Evolutionary conservation across 352 stramenopile genomes (phyloP).

Genomic region (Phytopythium chamaehyphon): DNA sequence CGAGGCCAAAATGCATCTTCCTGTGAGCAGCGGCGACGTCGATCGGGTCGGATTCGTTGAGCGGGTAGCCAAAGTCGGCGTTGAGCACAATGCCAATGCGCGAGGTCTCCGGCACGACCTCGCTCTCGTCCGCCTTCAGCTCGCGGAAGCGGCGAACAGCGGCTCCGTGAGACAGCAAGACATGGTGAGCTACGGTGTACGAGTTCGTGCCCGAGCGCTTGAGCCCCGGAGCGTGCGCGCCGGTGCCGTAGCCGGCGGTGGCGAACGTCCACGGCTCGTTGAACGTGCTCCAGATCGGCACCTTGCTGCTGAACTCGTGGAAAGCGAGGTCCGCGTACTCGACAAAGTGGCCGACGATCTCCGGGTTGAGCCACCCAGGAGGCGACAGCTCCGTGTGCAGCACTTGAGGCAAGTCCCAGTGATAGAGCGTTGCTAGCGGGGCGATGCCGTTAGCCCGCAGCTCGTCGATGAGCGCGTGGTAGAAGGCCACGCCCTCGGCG

Average conservation of each 20-base stretch:
- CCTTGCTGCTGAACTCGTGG: constrained; percentile 84
- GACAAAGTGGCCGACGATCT: constrained; percentile 64
- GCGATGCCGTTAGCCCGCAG: constrained; percentile 74
- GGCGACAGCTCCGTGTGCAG: constrained; percentile 76
- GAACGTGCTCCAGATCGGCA: constrained; percentile 94
- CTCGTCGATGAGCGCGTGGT: constrained; percentile 89
- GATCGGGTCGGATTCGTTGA: constrained; percentile 46
- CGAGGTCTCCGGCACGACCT: constrained; percentile 11
- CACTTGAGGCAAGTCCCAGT: constrained; percentile 93
- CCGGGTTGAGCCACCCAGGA: constrained; percentile 65
- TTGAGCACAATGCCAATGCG: constrained; percentile 90
- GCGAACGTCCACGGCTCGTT: constrained; percentile 92
- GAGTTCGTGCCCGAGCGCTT: constrained; percentile 40
- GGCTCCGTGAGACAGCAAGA: constrained; percentile 88
- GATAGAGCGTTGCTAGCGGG: constrained; percentile 94
- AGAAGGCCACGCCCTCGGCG: constrained; percentile 88
- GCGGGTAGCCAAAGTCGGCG: constrained; percentile 70
- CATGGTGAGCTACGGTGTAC: constrained; percentile 78
- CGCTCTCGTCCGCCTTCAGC: constrained; percentile 42
- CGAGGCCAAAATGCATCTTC: constrained; percentile 88
- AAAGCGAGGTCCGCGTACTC: constrained; percentile 92
- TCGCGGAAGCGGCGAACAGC: constrained; percentile 81
- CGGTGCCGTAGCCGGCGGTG: constrained; percentile 83
- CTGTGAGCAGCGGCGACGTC: constrained; percentile 66
- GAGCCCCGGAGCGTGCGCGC: constrained; percentile 34